A percentile compares a stretch with the other conserved stretches of the same genome.
phyloP scores from a whole-genome alignment of 805 yeast genomes.

The Candida tammaniensis region DNA sequence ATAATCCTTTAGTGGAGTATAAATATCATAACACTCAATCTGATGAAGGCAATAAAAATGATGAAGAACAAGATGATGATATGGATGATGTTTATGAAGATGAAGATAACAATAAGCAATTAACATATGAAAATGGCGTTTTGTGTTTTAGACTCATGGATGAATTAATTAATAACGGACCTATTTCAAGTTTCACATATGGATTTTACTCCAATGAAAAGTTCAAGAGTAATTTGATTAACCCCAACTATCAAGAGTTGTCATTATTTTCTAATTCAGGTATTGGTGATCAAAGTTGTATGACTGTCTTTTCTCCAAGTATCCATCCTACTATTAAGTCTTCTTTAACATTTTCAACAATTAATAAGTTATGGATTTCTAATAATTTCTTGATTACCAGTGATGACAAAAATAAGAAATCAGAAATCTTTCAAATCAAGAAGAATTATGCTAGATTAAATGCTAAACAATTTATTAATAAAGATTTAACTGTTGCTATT shows the following conservation, averaged over 20 bases:
- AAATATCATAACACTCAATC: conserved; percentile 18
- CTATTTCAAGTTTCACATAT: conserved; percentile 62
- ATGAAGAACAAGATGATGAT: conserved; percentile 32
- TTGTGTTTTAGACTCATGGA: conserved; percentile 49
- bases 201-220: conserved; percentile 58
- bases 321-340: conserved; percentile 67
- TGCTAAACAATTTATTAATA: conserved; percentile 60
- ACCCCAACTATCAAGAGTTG: conserved; percentile 64
- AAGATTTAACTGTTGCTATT: conserved; percentile 63
- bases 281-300: conserved; percentile 47
- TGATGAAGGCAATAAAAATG: conserved; percentile 6
- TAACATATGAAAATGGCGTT: conserved; percentile 13
- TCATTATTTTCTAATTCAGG: conserved; percentile 75
- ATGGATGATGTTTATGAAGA: conserved; percentile 29
- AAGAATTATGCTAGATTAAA: conserved; percentile 61
- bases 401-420: conserved; percentile 57
- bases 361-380: conserved; percentile 74
- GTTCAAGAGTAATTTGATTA: conserved; percentile 57
- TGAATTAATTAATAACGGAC: conserved; percentile 63
- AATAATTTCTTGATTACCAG: conserved; percentile 68
- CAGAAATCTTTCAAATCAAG: conserved; percentile 65
- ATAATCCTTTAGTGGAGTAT: conserved; percentile 51
- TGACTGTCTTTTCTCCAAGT: conserved; percentile 64
- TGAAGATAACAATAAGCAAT: conserved; percentile 12
- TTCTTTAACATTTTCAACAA: conserved; percentile 68